Base-by-base conservation (phyloP, 164 flowering plant genomes). In the Vitis vinifera region DNA sequence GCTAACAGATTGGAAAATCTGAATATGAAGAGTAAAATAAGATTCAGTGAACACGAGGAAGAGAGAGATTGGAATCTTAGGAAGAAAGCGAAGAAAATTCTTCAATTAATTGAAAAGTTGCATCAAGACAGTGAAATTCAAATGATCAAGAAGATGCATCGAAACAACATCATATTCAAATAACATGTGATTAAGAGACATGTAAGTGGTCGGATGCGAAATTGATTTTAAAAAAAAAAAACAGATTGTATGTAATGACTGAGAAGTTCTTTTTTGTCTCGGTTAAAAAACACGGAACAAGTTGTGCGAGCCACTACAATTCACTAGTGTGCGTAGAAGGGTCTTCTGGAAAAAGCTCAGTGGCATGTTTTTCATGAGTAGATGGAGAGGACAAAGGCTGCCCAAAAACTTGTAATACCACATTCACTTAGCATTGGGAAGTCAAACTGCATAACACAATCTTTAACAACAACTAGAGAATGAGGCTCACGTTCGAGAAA, bases 341-440 rank as follows among this genome's bases (percentile, higher is more conserved):
- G 80, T 12, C 70, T 70, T 4, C 8, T 75, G 55, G 81, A 76
- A 23, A 63, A 30, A 48, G 89, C 86, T 13, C 78, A 89, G 5
- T 44, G 31, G 9, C 74, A 75, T 16, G 76, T 71, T 10, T 86
- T 88, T 44, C 69, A 57, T 31, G 82, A 73, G 63, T 84, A 80
- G 48, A 23, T 59, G 48, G 86, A 85, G 68, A 56, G 69, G 6
- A 79, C 71, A 1, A 79, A 69, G 65, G 78, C 68, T 3, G 75
- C 81, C 58, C 80, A 91, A 53, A 89, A 9, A 17, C 51, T 6
- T 56, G 83, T 0, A 85, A 82, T 31, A 62, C 66, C 27, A 76
- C 68, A 14, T 73, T 69, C 67, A 90, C 86, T 5, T 89, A 90
- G 93, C 62, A 81, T 17, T 64, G 86, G 80, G 23, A 62, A 81